Base-by-base conservation (phyloP, 306 rosid genomes). In the Leucaena leucocephala region DNA sequence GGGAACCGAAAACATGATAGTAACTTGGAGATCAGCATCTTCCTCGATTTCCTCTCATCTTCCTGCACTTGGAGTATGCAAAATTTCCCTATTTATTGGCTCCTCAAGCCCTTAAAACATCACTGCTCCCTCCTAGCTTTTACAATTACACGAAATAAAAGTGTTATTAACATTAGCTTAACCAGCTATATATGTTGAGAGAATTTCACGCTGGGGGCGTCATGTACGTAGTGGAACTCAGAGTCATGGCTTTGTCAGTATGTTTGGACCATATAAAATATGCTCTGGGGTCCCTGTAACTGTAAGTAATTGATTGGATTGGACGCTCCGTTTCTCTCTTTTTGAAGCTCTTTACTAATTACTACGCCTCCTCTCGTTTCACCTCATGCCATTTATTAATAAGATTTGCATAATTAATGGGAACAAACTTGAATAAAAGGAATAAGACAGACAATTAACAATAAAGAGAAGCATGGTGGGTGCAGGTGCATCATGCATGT, bases 11-110 rank as follows among this genome's bases (percentile, higher is more conserved):
- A 58, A 22, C 34, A 75, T 59, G 69, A 74, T 19, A 42, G 65
- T 54, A 72, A 36, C 76, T 72, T 72, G n/a, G 63, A 57, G 40
- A 73, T 73, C 39, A 57, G 22, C 67, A 57, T 42, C 68, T 43
- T 42, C 16, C 35, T 59, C 66, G 27, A 45, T 44, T 9, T 43
- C 9, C 2, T 44, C 48, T 44, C 48, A 0, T 43, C 46, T 0
- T 43, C 19, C n/a, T 49, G 8, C 1, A 14, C 34, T n/a, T 66
- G 4, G 34, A 40, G 49, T 8, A 10, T 15, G 33, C 6, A 40
- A 40, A 8, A n/a, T 17, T 3, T 17, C 42, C 50, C 17, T 4
- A n/a, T 10, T 7, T 19, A 16, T 12, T 44, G 39, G 3, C 33
- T 22, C 9, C 73, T 44, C 22, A 68, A 68, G 21, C 55, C 73